A percentile compares a stretch with the other conserved stretches of the same genome.
phyloP scores from a whole-genome alignment of 768 basidiomycete genomes.

The Boletus rufocinnamomeus region DNA sequence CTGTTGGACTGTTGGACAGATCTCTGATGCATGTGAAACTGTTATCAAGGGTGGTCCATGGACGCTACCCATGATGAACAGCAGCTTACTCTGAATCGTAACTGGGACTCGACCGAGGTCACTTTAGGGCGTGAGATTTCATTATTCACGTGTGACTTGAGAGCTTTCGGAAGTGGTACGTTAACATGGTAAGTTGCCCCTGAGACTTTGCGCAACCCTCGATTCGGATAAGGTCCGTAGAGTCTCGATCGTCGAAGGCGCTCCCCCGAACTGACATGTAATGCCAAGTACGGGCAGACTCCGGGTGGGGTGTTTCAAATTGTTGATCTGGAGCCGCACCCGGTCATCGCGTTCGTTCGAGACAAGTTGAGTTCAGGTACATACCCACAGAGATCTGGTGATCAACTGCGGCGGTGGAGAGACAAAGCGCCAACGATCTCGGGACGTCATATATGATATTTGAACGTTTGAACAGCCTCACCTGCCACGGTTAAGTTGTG shows the following conservation, averaged over 20 bases:
- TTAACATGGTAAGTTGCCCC: not conserved
- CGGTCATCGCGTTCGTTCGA: not conserved
- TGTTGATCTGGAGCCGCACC: not conserved
- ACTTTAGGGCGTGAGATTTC: not conserved
- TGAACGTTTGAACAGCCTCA: not conserved
- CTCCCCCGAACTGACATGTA: not conserved
- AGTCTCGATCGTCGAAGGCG: slow-evolving; percentile 14
- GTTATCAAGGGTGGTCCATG: not conserved
- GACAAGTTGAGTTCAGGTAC: not conserved
- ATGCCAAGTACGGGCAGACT: not conserved
- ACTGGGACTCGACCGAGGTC: not conserved
- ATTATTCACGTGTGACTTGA: not conserved
- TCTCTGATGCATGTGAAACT: not conserved
- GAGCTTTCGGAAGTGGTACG: not conserved
- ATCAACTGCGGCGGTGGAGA: not conserved
- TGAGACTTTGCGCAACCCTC: slow-evolving; percentile 8
- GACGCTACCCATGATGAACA: not conserved
- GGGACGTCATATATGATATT: not conserved
- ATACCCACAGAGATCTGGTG: not conserved
- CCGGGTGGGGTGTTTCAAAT: not conserved
- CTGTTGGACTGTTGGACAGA: not conserved
- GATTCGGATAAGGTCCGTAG: slow-evolving; percentile 16
- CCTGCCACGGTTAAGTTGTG: not conserved
- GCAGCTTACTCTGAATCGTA: not conserved
- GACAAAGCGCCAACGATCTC: not conserved